Base-by-base conservation (phyloP, 805 yeast species). In the Cyberlindnera mississippiensis region DNA sequence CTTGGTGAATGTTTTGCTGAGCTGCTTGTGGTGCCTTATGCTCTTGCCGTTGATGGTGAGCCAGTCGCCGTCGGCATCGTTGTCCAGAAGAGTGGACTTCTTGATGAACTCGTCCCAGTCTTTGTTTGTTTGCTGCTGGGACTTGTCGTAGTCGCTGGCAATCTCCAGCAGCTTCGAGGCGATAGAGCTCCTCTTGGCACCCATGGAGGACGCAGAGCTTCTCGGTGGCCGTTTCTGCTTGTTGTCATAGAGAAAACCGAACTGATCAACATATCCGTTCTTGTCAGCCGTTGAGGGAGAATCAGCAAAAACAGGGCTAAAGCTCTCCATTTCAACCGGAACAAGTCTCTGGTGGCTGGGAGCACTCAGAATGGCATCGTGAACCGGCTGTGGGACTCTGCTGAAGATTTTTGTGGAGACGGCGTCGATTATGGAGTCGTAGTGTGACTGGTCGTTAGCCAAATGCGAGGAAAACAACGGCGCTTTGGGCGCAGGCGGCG, bases 31-130 rank as follows among this genome's bases (percentile, higher is more conserved):
- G 18, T 48, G 47, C 14, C 54, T 46, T 12, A 73, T 50, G 32
- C 59, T 61, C 6, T 65, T 53, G 0, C 77, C 78, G 20, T 63
- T 61, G 4, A 66, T 57, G 0, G 73, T 69, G 22, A 73, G 60
- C 28, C 66, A 52, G 39, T 66, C 66, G 8, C 60, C 66, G 19
- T 44, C 52, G 17, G 51, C 42, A 27, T 53, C 59, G 14, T 52
- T 53, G 15, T 55, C 51, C 26, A 55, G 43, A 17, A 59, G 37
- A 11, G 54, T 24, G 12, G 69, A 49, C 22, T 64, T 65, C 33
- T 59, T 58, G 41, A 73, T 56, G 40, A 74, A 66, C 3, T 57
- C 64, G 40, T 73, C 74, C 81, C 81, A 76, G 42, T 65, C 60
- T 20, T 62, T 55, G 22, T 63, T 63, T 18, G 64, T 66, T 18